Conservation (phyloP, 768 basidiomycete genomes). For the Sporobolomyces phaffii region DNA sequence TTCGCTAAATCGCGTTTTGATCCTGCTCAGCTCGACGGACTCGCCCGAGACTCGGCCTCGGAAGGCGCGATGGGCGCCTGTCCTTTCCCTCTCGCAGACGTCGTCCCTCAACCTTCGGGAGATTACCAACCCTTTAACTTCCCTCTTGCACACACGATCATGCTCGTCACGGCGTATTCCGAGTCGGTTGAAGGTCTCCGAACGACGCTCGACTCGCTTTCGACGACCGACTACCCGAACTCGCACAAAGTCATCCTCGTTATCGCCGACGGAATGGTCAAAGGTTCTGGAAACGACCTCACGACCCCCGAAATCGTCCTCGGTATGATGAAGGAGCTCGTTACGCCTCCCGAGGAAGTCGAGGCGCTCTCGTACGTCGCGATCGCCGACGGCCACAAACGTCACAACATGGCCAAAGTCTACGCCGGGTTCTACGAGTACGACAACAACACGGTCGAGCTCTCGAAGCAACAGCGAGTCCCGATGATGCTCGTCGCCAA, state of each 20-base stretch:
- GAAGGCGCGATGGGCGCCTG: conserved; percentile 60
- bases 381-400: conserved; percentile 98
- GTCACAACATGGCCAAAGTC: conserved; percentile 98
- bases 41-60: conserved; percentile 42
- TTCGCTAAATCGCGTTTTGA: conserved; percentile 9
- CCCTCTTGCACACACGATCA: conserved; percentile 86
- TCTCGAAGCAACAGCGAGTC: conserved; percentile 89
- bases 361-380: conserved; percentile 94
- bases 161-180: conserved; percentile 95
- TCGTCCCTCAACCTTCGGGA: conserved; percentile 83
- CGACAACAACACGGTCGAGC: conserved; percentile 80
- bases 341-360: conserved; percentile 72
- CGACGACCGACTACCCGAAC: conserved; percentile 97
- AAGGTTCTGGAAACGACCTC: conserved; percentile 80
- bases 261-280: conserved; percentile 97
- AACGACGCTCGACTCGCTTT: conserved; percentile 95
- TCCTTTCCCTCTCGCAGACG: conserved; percentile 82
- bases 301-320: conserved; percentile 92
- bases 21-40: conserved; percentile 30
- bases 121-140: conserved; percentile 95
- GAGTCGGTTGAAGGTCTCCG: conserved; percentile 93
- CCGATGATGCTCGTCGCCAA: conserved; percentile 95
- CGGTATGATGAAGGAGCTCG: conserved; percentile 93
- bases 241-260: conserved; percentile 92
- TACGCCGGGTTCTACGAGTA: conserved; percentile 97